These are phyloP conservation scores for Pythium insidiosum DNA, from an alignment of 352 stramenopile species.

Conservation along the genomic window DNA sequence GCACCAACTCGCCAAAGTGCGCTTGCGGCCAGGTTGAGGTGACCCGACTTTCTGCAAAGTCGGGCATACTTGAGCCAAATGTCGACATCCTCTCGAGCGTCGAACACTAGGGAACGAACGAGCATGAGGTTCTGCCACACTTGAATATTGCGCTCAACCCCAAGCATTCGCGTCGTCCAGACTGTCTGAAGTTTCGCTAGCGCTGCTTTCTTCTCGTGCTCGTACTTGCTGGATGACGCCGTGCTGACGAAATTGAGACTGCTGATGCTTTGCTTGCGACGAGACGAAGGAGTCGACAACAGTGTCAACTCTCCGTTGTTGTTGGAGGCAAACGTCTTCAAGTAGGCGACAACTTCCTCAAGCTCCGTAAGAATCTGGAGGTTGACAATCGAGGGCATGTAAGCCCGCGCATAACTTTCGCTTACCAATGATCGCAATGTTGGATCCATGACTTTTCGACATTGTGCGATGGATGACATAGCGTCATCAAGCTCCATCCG, in stretches of 20 bases:
- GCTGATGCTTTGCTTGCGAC: slow-evolving; percentile 70
- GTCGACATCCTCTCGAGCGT: slow-evolving; percentile 86
- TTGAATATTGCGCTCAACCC: slow-evolving; percentile 90
- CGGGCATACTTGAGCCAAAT: slow-evolving; percentile 93
- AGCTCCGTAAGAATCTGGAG: slow-evolving; percentile 97
- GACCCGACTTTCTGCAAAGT: slow-evolving; percentile 87
- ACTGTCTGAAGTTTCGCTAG: slow-evolving; percentile 73
- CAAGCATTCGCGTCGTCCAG: slow-evolving; percentile 88
- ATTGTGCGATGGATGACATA: slow-evolving; percentile 89
- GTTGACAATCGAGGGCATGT: slow-evolving; percentile 94
- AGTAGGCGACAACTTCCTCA: slow-evolving; percentile 84
- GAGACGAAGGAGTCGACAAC: slow-evolving; percentile 32
- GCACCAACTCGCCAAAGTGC: slow-evolving; percentile 77
- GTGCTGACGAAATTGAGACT: slow-evolving; percentile 75
- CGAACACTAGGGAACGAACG: slow-evolving; percentile 90
- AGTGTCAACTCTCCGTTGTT: slow-evolving; percentile 77
- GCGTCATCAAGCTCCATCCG: slow-evolving; percentile 91
- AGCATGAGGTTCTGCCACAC: slow-evolving; percentile 95
- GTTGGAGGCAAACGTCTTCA: slow-evolving; percentile 70
- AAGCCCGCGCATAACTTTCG: slow-evolving; percentile 96
- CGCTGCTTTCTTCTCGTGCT: slow-evolving; percentile 60
- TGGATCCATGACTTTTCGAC: slow-evolving; percentile 93
- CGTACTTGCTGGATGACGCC: slow-evolving; percentile 63
- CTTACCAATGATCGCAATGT: slow-evolving; percentile 96
- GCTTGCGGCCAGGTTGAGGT: slow-evolving; percentile 78